Evolutionary conservation across 495 filamentous ascomycete species (phyloP).

Genomic region (Penicillium cinerascens): DNA sequence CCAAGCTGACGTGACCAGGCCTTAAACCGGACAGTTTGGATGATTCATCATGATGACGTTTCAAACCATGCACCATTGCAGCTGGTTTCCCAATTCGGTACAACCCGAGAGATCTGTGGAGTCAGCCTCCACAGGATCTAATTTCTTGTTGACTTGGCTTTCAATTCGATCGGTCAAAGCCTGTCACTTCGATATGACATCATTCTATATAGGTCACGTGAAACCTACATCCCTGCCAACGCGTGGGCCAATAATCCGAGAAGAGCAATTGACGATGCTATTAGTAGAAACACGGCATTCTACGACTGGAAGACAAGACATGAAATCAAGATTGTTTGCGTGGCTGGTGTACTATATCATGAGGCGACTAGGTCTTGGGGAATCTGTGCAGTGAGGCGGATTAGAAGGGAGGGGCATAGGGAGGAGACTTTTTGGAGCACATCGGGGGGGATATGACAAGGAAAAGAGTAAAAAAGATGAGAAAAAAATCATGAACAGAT

Average conservation of each 20-base stretch:
- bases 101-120: not conserved
- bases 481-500: conserved; percentile 13
- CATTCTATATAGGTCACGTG: not conserved
- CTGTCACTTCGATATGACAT: not conserved
- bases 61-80: not conserved
- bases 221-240: not conserved
- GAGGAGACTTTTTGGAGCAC: conserved; percentile 32
- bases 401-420: conserved; percentile 13
- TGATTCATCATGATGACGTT: conserved; percentile 30
- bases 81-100: not conserved
- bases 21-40: conserved; percentile 12
- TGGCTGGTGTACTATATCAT: conserved; percentile 31
- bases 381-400: conserved; percentile 34
- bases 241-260: not conserved
- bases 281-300: not conserved
- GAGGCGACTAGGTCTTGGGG: conserved; percentile 19
- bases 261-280: not conserved
- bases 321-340: conserved; percentile 16
- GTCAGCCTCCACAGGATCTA: not conserved
- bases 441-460: conserved; percentile 24
- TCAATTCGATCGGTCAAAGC: not conserved
- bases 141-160: not conserved
- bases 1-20: conserved; percentile 18
- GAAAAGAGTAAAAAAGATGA: conserved; percentile 3
- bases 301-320: not conserved